A percentile compares a stretch with the other conserved stretches of the same genome.
These are phyloP conservation scores for Hylodesmum podocarpum DNA, from an alignment of 306 rosid genomes.

Conservation along the genomic window DNA sequence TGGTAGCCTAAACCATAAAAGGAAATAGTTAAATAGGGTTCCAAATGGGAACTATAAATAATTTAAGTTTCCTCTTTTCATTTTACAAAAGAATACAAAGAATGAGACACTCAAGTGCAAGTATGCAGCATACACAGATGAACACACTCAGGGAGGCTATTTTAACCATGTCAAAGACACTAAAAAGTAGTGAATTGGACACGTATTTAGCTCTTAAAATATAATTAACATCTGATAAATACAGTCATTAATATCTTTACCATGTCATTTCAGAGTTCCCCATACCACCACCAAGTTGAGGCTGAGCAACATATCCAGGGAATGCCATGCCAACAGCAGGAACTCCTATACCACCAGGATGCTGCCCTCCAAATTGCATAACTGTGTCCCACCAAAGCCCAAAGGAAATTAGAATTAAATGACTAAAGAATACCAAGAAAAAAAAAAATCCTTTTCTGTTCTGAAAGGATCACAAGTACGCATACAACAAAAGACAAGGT, in stretches of 20 bases:
- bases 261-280: slow-evolving; percentile 98
- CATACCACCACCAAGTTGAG: slow-evolving; percentile 80
- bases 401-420: slow-evolving; percentile 4
- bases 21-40: background rate
- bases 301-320: slow-evolving; percentile 94
- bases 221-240: background rate
- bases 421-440: background rate
- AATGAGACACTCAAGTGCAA: background rate
- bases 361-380: slow-evolving; percentile 98
- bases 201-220: background rate
- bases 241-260: slow-evolving; percentile 36
- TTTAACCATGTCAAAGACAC: slow-evolving; percentile 5
- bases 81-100: background rate
- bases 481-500: background rate
- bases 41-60: background rate
- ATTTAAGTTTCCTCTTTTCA: background rate
- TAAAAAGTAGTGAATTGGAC: background rate
- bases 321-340: slow-evolving; percentile 99
- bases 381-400: slow-evolving; percentile 48
- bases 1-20: slow-evolving; percentile 68
- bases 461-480: background rate
- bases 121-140: background rate
- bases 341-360: slow-evolving; percentile 96
- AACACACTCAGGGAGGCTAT: background rate
- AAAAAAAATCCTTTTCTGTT: background rate